Evolutionary conservation across 371 early-diverging fungal genomes (phyloP), one percentile per base, ranked within the genome.

Genomic region (Mucor plumbeus): DNA sequence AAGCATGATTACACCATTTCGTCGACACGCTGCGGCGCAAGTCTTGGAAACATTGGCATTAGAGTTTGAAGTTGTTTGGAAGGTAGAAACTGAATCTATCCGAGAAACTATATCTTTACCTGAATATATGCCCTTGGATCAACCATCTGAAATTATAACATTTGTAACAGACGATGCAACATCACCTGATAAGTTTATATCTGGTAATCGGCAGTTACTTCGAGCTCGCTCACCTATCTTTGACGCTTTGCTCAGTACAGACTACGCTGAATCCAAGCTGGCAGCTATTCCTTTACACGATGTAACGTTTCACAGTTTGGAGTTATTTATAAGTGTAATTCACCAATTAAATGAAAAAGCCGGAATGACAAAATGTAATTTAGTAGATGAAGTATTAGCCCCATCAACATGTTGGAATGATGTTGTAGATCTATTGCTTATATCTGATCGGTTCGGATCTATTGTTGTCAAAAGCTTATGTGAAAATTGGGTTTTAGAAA

Each of bases 11-110:
- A 69, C 68, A 19, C 64, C 68, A 1, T 55, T 66, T 7, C 65
- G 74, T 19, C 56, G 73, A 15, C 54, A 68, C 9, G 70, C 73
- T 4, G 77, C 80, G 7, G 77, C 80, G 2, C 80, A 80, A 62
- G 77, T 71, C 13, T 66, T 80, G n/a, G 73, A 69, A 34, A 33
- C 61, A 5, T 15, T 80, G 15, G 72, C 67, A 3, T 43, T 67
- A 4, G 65, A 63, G 11, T 58, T 43, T 19, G 50, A 59, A 19
- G 7, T 15, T 1, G 0, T 13, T 4, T 70, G 65, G 70, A 14
- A 34, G 9, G 34, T 21, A 39, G 63, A 61, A 54, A 61, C 61
- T 3, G 17, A 54, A 5, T 41, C 68, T 1, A 56, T 61, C 9
- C 43, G 33, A 39, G 58, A 59, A 19, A 26, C 17, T 10, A 33